Evolutionary conservation across 495 filamentous ascomycete species (phyloP).

Genomic region (Penicillium cosmopolitanum): DNA sequence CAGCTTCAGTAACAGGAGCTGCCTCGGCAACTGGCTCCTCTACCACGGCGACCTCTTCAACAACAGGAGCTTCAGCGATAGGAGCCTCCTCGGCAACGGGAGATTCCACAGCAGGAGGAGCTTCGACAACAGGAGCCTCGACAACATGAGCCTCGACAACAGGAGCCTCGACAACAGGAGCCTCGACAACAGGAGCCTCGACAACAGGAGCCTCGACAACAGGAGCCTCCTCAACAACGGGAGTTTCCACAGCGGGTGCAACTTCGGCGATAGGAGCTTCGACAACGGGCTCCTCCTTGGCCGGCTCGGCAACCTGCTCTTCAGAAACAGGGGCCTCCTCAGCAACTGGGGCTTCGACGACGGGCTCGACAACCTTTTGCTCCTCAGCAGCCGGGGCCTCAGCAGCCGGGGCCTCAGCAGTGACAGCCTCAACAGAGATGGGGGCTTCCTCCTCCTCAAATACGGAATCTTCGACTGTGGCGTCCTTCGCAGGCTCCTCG

Average conservation of each 20-base stretch:
- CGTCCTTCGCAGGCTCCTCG: background rate
- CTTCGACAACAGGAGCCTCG: background rate
- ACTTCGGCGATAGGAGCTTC: no score
- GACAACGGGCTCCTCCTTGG: no score
- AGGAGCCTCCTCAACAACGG: background rate
- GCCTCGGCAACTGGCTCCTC: slow-evolving; percentile 1
- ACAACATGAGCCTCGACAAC: no score
- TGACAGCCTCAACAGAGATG: background rate
- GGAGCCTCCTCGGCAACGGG: slow-evolving; percentile 1
- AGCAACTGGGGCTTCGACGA: background rate
- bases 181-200: background rate
- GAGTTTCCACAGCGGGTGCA: no score
- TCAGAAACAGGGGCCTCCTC: background rate
- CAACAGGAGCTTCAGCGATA: background rate
- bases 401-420: background rate
- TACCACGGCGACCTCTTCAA: slow-evolving; percentile 1
- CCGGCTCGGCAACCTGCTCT: no score
- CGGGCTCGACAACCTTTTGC: no score
- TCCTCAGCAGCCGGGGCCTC: background rate
- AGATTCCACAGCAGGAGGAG: slow-evolving; percentile 8
- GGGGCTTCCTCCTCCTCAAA: slow-evolving; percentile 10
- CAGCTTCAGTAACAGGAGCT: no score
- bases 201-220: background rate
- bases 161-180: no score
- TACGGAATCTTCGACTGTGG: no score